Conservation (phyloP, 2,329 filamentous ascomycete species). For the Dothideomycetes sp. region DNA sequence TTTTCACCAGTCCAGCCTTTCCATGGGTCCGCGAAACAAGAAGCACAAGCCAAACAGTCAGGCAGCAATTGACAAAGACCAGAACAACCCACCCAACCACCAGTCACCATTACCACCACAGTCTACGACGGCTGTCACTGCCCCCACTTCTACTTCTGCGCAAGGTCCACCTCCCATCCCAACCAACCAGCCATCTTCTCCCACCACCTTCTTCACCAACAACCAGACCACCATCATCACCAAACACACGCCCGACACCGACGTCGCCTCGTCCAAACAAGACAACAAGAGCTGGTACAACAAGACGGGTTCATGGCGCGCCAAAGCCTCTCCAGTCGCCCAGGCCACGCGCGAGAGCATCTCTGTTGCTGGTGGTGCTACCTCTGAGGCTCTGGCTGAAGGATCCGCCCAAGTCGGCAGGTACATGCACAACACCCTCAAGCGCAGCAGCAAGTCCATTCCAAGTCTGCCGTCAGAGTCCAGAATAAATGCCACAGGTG, state of each 20-base stretch:
- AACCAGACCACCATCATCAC: neutral
- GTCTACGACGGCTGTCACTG: no score
- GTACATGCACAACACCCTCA: slow-evolving; percentile 11
- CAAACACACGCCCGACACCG: neutral
- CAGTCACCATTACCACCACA: no score
- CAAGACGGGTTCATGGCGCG: slow-evolving; percentile 30
- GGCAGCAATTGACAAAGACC: slow-evolving; percentile 15
- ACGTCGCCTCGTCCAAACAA: neutral
- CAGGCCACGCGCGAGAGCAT: slow-evolving; percentile 36
- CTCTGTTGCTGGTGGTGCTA: slow-evolving; percentile 30
- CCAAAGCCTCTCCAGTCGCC: slow-evolving; percentile 36
- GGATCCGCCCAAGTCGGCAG: slow-evolving; percentile 14
- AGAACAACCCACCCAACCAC: neutral
- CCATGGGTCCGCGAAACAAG: slow-evolving; percentile 21
- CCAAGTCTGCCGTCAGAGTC: slow-evolving; percentile 34
- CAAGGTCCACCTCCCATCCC: neutral
- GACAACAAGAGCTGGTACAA: slow-evolving; percentile 30
- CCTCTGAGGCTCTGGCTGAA: slow-evolving; percentile 26
- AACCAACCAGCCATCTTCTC: slow-evolving; percentile 5
- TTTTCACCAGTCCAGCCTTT: no score
- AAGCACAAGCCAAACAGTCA: slow-evolving; percentile 28
- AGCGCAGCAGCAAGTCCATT: slow-evolving; percentile 29
- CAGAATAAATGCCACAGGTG: slow-evolving; percentile 31
- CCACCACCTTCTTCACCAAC: no score
- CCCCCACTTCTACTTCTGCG: no score